Evolutionary conservation across 345 rosid species (phyloP), one percentile per base, ranked within the genome.

Genomic region (Arabis hirsuta): DNA sequence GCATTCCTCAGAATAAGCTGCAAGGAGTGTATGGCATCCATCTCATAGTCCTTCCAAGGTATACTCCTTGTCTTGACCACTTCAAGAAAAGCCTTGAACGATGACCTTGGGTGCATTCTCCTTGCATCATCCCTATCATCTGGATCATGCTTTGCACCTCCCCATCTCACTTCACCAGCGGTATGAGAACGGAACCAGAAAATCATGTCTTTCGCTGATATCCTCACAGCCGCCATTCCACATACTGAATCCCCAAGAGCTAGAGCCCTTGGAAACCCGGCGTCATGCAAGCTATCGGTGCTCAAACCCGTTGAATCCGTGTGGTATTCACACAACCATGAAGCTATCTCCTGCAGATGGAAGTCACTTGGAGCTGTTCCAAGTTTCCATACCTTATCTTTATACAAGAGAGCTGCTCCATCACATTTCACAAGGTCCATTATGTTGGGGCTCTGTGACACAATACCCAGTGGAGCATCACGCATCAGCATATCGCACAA

Each of bases 161-260:
- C 98, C 98, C 98, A 90, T 41, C 85, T 83, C 69, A 90, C 71
- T 80, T 89, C 97, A 0, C 96, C 85, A 47, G 97, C 94, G 9
- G 98, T 89, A 43, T 81, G 92, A 41, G 92, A 86, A 34, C 98
- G 89, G 80, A 94, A 94, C 98, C 98, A 94, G 77, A 94, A 94
- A 12, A 94, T 85, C 74, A 85, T 73, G 79, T 94, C 95, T 77
- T 76, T 85, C 16, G 85, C 56, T 44, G 87, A 81, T 78, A 94
- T 87, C 78, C 90, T 89, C 81, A 90, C 98, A 43, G 97, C 97
- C 22, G 96, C 98, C 98, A 94, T 94, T 54, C 98, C 97, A 69
- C 98, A 94, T n/a, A 89, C 92, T 14, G 79, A 72, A 71, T 89
- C 88, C 29, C 83, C 96, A 29, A 90, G 84, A 77, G 86, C 59